A percentile compares a stretch with the other conserved stretches of the same genome.
Conservation (phyloP, 495 filamentous ascomycete genomes). For the Aspergillus hancockii region DNA sequence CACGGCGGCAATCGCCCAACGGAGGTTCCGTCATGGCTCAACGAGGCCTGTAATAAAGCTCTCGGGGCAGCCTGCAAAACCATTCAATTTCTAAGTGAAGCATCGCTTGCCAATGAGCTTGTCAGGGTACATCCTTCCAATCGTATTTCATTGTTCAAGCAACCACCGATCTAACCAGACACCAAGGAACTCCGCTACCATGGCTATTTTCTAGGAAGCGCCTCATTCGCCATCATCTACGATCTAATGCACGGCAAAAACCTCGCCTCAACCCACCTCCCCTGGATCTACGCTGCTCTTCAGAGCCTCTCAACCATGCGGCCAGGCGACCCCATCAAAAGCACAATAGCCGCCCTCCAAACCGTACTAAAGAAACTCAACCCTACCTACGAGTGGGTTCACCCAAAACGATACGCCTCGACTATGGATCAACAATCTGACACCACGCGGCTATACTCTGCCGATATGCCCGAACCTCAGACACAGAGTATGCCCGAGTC, state of each 20-base stretch:
- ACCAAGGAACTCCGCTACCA: slow-evolving; percentile 44
- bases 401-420: neutral
- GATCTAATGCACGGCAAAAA: slow-evolving; percentile 40
- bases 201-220: slow-evolving; percentile 41
- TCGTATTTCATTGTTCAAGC: neutral
- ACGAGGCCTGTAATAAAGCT: slow-evolving; percentile 45
- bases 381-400: slow-evolving; percentile 36
- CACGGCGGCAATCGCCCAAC: slow-evolving; percentile 18
- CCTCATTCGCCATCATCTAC: slow-evolving; percentile 41
- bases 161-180: neutral
- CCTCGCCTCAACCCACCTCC: slow-evolving; percentile 35
- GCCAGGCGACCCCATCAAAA: slow-evolving; percentile 30
- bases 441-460: neutral
- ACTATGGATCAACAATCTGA: neutral
- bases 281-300: slow-evolving; percentile 41
- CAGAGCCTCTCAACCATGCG: slow-evolving; percentile 36
- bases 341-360: slow-evolving; percentile 35
- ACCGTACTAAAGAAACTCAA: slow-evolving; percentile 37
- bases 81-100: slow-evolving; percentile 39
- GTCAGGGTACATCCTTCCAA: slow-evolving; percentile 29
- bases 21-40: slow-evolving; percentile 43
- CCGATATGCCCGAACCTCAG: neutral
- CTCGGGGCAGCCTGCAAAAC: slow-evolving; percentile 38
- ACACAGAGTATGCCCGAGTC: neutral
- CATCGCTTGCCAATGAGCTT: slow-evolving; percentile 35